phyloP scores from a whole-genome alignment of 78 protist species.

The Dictyostelium intermedium region DNA sequence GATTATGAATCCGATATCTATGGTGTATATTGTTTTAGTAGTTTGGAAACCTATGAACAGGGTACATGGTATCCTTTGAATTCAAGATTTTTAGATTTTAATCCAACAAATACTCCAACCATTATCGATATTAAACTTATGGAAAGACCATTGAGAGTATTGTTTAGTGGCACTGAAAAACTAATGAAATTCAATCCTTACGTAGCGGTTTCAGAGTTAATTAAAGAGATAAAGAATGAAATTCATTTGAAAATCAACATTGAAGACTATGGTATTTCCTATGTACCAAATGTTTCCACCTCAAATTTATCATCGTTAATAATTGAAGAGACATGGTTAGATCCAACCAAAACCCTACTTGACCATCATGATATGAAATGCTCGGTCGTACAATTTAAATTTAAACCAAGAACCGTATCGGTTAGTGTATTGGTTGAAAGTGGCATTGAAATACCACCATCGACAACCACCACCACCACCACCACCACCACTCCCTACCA shows the following conservation, averaged over 20 bases:
- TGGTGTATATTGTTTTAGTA: constrained; percentile 2
- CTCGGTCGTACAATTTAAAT: constrained; percentile 18
- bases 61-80: constrained; percentile 21
- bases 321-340: constrained; percentile 1
- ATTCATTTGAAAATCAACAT: constrained; percentile 1
- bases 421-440: neutral
- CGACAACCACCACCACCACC: neutral
- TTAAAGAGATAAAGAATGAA: neutral
- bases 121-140: neutral
- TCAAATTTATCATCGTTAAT: neutral
- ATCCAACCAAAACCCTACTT: neutral
- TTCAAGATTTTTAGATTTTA: constrained; percentile 11
- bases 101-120: neutral
- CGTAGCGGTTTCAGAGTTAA: neutral
- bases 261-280: constrained; percentile 28
- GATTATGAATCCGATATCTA: constrained; percentile 25
- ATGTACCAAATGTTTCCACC: neutral
- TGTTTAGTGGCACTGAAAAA: constrained; percentile 17
- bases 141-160: neutral
- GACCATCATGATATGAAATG: constrained; percentile 1
- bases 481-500: neutral
- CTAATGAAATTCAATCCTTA: constrained; percentile 23
- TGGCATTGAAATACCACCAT: constrained; percentile 2
- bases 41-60: neutral
- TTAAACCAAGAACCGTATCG: constrained; percentile 3